Base-by-base conservation (phyloP, 179 eudicot species). In the Silene vulgaris region DNA sequence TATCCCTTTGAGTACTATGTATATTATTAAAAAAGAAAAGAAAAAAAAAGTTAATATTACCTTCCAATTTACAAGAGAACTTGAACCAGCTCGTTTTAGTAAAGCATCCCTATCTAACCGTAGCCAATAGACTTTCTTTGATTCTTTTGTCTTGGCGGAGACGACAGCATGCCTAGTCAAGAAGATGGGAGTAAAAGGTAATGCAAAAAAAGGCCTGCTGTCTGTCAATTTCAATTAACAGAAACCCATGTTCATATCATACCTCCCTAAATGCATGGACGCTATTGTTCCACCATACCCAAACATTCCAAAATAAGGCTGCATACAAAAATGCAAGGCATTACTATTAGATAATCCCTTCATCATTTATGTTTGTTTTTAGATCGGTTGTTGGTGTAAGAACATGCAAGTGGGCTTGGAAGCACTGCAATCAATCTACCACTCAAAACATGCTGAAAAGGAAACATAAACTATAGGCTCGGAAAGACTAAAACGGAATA, bases 251-350 rank as follows among this genome's bases (percentile, higher is more conserved):
- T 71, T 28, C 26, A 54, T 64, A 67, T 40, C 70, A 29, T 83
- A 91, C 97, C 91, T 85, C 75, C 92, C 94, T 69, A 91, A 79
- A 80, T 87, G 89, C 97, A 91, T 91, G 12, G 97, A 82, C 28
- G 97, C 90, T 65, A 84, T 79, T 13, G 88, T 80, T 60, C 97
- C 94, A 30, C 97, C 94, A 76, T 85, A 87, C 13, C 97, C 97
- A 80, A 89, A 91, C 97, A 91, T 89, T 26, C 97, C 97, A 85
- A 91, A 91, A 77, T 66, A 80, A 70, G 97, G 94, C 97, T 89
- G 89, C 84, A 82, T 32, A 69, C 28, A 60, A 71, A 60, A 71
- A 60, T 75, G 72, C 52, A 77, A 73, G 65, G 52, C 52, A 45
- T 0, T 45, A 9, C 14, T 45, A 45, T 9, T 9, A 9, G 1